Conservation (phyloP, 2,329 filamentous ascomycete species). For the Trichophyton schoenleinii region DNA sequence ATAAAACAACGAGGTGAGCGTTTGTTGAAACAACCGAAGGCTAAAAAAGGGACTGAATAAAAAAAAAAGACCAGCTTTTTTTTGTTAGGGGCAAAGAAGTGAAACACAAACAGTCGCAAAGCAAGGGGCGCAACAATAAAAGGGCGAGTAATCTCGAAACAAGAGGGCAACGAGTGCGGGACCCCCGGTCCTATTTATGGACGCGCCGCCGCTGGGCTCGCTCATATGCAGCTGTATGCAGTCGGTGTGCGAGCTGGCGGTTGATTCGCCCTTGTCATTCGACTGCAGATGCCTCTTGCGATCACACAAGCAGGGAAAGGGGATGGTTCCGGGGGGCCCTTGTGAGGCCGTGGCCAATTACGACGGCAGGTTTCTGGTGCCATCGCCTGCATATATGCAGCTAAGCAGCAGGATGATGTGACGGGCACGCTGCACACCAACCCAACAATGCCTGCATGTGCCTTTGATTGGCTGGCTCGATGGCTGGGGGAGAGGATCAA, state of each 20-base stretch:
- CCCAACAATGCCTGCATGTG: background rate
- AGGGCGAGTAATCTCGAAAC: conserved; percentile 1
- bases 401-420: background rate
- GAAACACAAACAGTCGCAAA: conserved; percentile 2
- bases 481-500: background rate
- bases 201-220: background rate
- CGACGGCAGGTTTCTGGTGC: background rate
- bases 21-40: conserved; percentile 3
- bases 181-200: conserved; percentile 4
- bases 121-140: background rate
- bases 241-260: background rate
- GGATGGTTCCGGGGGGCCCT: background rate
- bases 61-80: conserved; percentile 4
- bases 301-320: background rate
- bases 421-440: background rate
- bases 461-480: background rate
- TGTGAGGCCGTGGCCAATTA: background rate
- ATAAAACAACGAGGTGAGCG: background rate
- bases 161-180: background rate
- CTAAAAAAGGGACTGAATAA: conserved; percentile 1
- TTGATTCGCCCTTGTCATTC: background rate
- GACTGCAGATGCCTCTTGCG: background rate
- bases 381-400: conserved; percentile 2
- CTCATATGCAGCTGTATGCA: background rate
- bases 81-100: background rate